phyloP scores from a whole-genome alignment of 345 rosid genomes.

The Anacardium occidentale region DNA sequence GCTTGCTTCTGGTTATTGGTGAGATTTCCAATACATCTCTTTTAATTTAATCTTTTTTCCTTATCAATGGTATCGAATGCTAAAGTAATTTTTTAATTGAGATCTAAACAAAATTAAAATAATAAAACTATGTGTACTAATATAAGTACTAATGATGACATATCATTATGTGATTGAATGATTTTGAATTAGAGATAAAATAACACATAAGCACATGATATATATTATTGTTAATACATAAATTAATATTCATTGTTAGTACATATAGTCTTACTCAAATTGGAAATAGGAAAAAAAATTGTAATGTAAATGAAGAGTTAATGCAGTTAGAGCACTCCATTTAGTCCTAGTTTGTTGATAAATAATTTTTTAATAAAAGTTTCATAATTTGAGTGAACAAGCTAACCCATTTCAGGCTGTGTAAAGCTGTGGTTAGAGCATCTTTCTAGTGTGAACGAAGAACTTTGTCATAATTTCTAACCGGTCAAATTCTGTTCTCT shows the following conservation, averaged over 20 bases:
- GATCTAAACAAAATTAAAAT: not conserved
- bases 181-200: too few species aligned
- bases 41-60: not conserved
- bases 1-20: slow-evolving; percentile 97
- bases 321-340: not conserved
- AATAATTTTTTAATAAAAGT: not conserved
- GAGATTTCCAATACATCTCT: slow-evolving; percentile 15
- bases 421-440: not conserved
- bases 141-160: too few species aligned
- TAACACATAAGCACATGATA: too few species aligned
- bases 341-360: too few species aligned
- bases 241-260: too few species aligned
- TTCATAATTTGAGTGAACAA: not conserved
- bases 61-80: not conserved
- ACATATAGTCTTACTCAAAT: too few species aligned
- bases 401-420: not conserved
- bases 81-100: slow-evolving; percentile 6
- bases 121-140: too few species aligned
- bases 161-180: too few species aligned
- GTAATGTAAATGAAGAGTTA: not conserved
- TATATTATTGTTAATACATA: too few species aligned
- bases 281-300: not conserved
- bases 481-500: not conserved
- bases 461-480: not conserved
- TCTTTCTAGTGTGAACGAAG: not conserved